A percentile compares a stretch with the other conserved stretches of the same genome.
Evolutionary conservation across 2,329 filamentous ascomycete genomes (phyloP).

Genomic region (Acrocalymma vagum): DNA sequence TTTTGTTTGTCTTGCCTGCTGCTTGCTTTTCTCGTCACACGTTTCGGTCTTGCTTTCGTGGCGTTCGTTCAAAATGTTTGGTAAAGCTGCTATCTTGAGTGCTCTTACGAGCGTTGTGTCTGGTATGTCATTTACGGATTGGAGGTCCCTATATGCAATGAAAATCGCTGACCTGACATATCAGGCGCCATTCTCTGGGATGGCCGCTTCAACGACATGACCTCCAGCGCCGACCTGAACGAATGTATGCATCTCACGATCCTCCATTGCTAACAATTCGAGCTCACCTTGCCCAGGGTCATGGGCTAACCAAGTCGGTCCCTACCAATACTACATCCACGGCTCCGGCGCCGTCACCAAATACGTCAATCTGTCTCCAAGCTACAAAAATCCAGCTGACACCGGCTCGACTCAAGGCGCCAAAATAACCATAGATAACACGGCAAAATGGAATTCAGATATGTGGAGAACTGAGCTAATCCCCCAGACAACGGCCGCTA

Average conservation of each 20-base stretch:
- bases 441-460: conserved; percentile 76
- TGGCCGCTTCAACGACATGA: conserved; percentile 70
- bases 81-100: conserved; percentile 34
- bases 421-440: conserved; percentile 71
- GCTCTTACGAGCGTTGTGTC: conserved; percentile 43
- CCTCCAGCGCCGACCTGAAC: conserved; percentile 62
- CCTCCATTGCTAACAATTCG: conserved; percentile 10
- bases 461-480: conserved; percentile 81
- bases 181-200: conserved; percentile 67
- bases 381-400: conserved; percentile 73
- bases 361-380: conserved; percentile 69
- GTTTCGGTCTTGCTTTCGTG: not conserved
- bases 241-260: conserved; percentile 50
- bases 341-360: conserved; percentile 63
- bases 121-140: conserved; percentile 23
- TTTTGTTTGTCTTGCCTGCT: not conserved
- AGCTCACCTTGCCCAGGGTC: conserved; percentile 55
- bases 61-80: conserved; percentile 34
- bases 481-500: conserved; percentile 71
- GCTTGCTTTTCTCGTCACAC: not conserved
- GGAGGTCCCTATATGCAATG: not conserved
- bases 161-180: conserved; percentile 2
- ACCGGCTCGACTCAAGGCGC: conserved; percentile 68
- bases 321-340: conserved; percentile 82
- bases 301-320: conserved; percentile 73